Evolutionary conservation across 768 basidiomycete species (phyloP).

Genomic region (Suillus bovinus): DNA sequence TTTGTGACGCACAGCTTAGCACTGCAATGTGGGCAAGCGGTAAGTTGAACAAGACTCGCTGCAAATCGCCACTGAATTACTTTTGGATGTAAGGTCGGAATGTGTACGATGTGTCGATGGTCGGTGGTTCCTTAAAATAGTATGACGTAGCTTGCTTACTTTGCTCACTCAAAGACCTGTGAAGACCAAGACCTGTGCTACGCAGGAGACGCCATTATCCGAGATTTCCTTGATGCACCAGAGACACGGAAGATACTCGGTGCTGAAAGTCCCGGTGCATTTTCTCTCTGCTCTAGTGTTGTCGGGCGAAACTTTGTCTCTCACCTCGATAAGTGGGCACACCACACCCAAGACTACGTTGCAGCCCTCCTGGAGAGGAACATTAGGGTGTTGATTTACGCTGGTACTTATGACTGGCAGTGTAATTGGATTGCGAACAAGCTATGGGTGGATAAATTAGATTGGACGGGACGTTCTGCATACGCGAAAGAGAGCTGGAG

Average conservation of each 20-base stretch:
- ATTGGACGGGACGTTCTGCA: conserved; percentile 57
- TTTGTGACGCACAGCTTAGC: conserved; percentile 61
- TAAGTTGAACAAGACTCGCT: conserved; percentile 22
- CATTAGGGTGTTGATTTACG: conserved; percentile 53
- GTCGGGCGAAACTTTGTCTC: conserved; percentile 53
- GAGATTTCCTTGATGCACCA: conserved; percentile 46
- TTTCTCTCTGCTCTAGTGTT: conserved; percentile 52
- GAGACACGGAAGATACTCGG: conserved; percentile 47
- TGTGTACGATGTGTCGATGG: conserved; percentile 61
- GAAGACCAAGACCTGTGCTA: conserved; percentile 37
- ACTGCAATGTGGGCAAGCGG: conserved; percentile 39
- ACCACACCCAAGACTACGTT: conserved; percentile 59
- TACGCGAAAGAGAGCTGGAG: conserved; percentile 45
- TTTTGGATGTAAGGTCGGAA: conserved; percentile 39
- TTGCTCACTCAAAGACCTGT: conserved; percentile 19
- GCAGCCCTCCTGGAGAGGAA: conserved; percentile 54
- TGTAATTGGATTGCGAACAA: conserved; percentile 70
- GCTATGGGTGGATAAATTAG: conserved; percentile 55
- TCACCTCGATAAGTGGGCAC: conserved; percentile 61
- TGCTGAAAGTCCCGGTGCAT: conserved; percentile 48
- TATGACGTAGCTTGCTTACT: conserved; percentile 3
- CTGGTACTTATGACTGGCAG: conserved; percentile 55
- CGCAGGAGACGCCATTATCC: conserved; percentile 40
- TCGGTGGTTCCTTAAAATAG: conserved; percentile 11
- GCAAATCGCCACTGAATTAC: not conserved